Conservation (phyloP, 148 eudicot species). For the Euryodendron excelsum region DNA sequence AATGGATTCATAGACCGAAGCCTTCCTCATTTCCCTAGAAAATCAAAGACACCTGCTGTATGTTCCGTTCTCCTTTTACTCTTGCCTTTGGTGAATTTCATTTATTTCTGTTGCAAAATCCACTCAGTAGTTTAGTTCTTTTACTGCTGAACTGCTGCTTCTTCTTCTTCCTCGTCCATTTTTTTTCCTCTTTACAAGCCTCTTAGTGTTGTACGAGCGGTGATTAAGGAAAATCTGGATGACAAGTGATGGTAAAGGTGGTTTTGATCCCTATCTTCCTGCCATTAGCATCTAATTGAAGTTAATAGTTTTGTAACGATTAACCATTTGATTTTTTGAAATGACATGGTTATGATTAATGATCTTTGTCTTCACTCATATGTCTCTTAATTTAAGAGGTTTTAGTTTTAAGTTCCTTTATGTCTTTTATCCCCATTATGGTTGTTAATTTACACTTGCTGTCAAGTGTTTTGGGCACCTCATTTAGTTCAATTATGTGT, state of each 20-base stretch:
- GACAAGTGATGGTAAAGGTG: neutral
- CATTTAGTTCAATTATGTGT: neutral
- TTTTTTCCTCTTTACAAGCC: neutral
- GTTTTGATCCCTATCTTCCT: neutral
- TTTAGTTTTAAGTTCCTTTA: neutral
- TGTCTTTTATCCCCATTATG: neutral
- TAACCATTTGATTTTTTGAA: too few relatives aligned
- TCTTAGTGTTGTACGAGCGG: neutral
- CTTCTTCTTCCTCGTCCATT: neutral
- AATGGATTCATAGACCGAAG: conserved; percentile 90
- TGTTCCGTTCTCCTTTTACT: conserved; percentile 21
- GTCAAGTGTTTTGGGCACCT: neutral
- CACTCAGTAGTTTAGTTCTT: neutral
- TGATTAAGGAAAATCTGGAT: neutral
- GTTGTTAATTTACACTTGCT: neutral
- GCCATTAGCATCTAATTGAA: neutral
- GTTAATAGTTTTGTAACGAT: neutral
- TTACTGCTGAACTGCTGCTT: too few relatives aligned
- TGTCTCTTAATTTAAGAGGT: neutral
- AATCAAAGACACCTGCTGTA: conserved; percentile 74
- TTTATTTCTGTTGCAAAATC: neutral
- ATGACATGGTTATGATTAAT: neutral
- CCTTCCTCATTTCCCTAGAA: conserved; percentile 82
- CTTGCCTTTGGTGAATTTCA: neutral
- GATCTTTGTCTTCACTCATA: neutral